These are phyloP conservation scores for Blastobotrys buckinghamii DNA, from an alignment of 1,139 yeast species.

Conservation along the genomic window DNA sequence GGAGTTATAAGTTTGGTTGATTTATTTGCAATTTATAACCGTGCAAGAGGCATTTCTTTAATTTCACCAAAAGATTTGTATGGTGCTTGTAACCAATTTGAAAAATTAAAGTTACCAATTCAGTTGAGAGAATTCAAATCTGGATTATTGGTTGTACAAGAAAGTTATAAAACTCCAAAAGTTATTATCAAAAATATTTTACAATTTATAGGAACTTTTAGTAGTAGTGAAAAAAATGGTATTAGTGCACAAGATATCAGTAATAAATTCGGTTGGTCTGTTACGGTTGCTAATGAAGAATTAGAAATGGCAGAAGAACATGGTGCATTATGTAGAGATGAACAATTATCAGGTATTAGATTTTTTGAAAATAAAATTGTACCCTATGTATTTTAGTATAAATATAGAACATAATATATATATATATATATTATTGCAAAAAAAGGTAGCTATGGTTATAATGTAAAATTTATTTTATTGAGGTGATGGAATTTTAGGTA, in stretches of 20 bases:
- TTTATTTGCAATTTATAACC: slow-evolving; percentile 53
- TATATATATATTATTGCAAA: slow-evolving; percentile 4
- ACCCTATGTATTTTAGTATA: slow-evolving; percentile 5
- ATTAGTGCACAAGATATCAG: slow-evolving; percentile 44
- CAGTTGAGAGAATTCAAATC: slow-evolving; percentile 37
- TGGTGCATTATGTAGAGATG: slow-evolving; percentile 62
- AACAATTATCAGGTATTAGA: slow-evolving; percentile 52
- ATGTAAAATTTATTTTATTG: background rate
- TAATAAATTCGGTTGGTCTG: slow-evolving; percentile 60
- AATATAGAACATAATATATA: background rate
- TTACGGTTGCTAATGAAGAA: slow-evolving; percentile 64
- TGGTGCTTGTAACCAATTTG: slow-evolving; percentile 47
- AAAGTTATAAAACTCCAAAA: slow-evolving; percentile 33
- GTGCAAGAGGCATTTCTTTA: slow-evolving; percentile 53
- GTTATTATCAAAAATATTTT: slow-evolving; percentile 32
- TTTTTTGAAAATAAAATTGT: slow-evolving; percentile 31
- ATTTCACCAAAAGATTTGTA: slow-evolving; percentile 53
- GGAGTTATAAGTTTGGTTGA: slow-evolving; percentile 58
- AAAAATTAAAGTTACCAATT: slow-evolving; percentile 42
- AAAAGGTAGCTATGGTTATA: background rate
- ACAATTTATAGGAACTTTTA: slow-evolving; percentile 33
- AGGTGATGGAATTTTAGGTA: slow-evolving; percentile 10
- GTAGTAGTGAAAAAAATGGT: slow-evolving; percentile 32
- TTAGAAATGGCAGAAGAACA: slow-evolving; percentile 51
- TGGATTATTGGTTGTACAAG: slow-evolving; percentile 45